Conservation (phyloP, 2,329 filamentous ascomycete species). For the Fusarium foetens region DNA sequence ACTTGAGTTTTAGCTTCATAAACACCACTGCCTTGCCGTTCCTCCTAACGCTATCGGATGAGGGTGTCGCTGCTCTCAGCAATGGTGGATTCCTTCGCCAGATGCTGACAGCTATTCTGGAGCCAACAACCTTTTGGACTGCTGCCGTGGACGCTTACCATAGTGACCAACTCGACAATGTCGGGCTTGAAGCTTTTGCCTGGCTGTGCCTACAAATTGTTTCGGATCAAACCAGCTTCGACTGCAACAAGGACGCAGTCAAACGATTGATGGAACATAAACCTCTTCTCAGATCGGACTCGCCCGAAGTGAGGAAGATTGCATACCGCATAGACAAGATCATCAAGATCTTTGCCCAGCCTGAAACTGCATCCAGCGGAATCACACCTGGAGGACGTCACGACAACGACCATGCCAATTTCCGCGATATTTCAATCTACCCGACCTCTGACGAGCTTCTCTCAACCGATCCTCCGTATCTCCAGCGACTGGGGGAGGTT, state of each 20-base stretch:
- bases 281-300: constrained; percentile 41
- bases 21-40: constrained; percentile 23
- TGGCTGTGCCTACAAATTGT: constrained; percentile 62
- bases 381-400: constrained; percentile 71
- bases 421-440: constrained; percentile 69
- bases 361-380: background rate
- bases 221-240: constrained; percentile 28
- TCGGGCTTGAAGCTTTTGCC: constrained; percentile 52
- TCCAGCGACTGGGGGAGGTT: constrained; percentile 63
- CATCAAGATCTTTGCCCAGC: constrained; percentile 42
- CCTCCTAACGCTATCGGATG: constrained; percentile 15
- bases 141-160: constrained; percentile 52
- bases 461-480: constrained; percentile 64
- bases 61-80: constrained; percentile 29
- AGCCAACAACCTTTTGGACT: constrained; percentile 66
- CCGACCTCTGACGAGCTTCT: constrained; percentile 74
- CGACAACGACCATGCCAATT: constrained; percentile 75
- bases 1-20: constrained; percentile 46
- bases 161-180: constrained; percentile 46
- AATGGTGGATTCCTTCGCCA: constrained; percentile 36
- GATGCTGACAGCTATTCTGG: constrained; percentile 57
- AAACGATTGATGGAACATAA: constrained; percentile 39
- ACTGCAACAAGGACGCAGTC: constrained; percentile 31
- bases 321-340: constrained; percentile 54
- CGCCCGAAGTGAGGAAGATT: constrained; percentile 39